phyloP scores from a whole-genome alignment of 257 asterid species.

The Penstemon barbatus region DNA sequence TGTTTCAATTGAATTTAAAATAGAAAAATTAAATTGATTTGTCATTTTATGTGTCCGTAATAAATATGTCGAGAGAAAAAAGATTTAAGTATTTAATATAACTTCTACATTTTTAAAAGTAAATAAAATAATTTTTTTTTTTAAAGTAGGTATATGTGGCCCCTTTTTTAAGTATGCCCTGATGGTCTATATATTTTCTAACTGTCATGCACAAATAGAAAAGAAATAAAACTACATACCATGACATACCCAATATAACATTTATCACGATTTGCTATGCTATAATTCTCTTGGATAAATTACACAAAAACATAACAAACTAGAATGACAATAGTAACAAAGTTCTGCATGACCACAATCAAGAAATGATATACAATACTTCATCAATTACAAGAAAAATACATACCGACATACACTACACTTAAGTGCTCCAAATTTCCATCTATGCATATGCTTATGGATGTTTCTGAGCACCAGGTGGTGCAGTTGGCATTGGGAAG shows the following conservation, averaged over 20 bases:
- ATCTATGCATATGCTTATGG: conserved; percentile 29
- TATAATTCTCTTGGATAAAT: not conserved
- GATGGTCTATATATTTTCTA: too few species aligned
- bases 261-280: not conserved
- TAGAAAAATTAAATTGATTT: too few species aligned
- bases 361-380: conserved; percentile 34
- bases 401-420: conserved; percentile 30
- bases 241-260: too few species aligned
- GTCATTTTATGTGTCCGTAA: too few species aligned
- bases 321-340: not conserved
- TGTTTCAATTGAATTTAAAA: too few species aligned
- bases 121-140: too few species aligned
- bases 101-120: too few species aligned
- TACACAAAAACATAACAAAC: not conserved
- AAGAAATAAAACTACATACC: too few species aligned
- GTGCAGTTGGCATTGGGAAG: conserved; percentile 94
- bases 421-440: conserved; percentile 16
- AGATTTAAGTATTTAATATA: too few species aligned
- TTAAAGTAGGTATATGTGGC: too few species aligned
- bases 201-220: not conserved
- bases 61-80: too few species aligned
- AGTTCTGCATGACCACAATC: conserved; percentile 27
- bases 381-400: conserved; percentile 22
- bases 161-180: too few species aligned
- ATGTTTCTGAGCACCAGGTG: conserved; percentile 81